These are phyloP conservation scores for Sclerotinia subarctica DNA, from an alignment of 2,329 filamentous ascomycete genomes.

Conservation along the genomic window DNA sequence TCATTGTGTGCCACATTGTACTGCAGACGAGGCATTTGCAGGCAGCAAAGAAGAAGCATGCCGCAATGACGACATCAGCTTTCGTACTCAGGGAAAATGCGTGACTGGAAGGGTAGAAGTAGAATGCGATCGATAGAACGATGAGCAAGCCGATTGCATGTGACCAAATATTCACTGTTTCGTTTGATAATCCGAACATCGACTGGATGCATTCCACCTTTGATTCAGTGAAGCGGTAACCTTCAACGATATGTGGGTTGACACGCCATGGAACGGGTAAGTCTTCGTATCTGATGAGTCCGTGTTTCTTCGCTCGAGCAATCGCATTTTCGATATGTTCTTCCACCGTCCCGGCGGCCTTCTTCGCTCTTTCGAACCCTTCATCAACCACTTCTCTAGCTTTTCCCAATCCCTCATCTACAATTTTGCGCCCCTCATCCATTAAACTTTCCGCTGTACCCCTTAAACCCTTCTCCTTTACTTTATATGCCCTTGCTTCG, in stretches of 20 bases:
- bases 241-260: conserved; percentile 87
- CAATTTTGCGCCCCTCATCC: conserved; percentile 73
- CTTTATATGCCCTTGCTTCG: conserved; percentile 74
- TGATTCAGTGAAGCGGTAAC: conserved; percentile 91
- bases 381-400: conserved; percentile 77
- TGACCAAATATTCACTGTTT: conserved; percentile 97
- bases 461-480: conserved; percentile 73
- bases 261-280: conserved; percentile 89
- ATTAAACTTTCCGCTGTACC: conserved; percentile 70
- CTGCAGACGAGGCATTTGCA: conserved; percentile 94
- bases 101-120: conserved; percentile 86
- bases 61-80: conserved; percentile 84
- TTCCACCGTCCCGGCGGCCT: conserved; percentile 77
- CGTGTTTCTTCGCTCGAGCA: conserved; percentile 68
- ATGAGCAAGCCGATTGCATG: conserved; percentile 86
- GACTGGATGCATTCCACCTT: conserved; percentile 86
- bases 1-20: conserved; percentile 98
- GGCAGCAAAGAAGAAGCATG: conserved; percentile 93
- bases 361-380: conserved; percentile 75
- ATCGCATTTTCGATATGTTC: conserved; percentile 82
- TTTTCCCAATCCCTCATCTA: conserved; percentile 74
- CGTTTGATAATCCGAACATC: conserved; percentile 82
- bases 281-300: conserved; percentile 84
- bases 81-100: conserved; percentile 87
- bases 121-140: conserved; percentile 85